phyloP scores from a whole-genome alignment of 257 asterid genomes.

The Scutellaria minor region DNA sequence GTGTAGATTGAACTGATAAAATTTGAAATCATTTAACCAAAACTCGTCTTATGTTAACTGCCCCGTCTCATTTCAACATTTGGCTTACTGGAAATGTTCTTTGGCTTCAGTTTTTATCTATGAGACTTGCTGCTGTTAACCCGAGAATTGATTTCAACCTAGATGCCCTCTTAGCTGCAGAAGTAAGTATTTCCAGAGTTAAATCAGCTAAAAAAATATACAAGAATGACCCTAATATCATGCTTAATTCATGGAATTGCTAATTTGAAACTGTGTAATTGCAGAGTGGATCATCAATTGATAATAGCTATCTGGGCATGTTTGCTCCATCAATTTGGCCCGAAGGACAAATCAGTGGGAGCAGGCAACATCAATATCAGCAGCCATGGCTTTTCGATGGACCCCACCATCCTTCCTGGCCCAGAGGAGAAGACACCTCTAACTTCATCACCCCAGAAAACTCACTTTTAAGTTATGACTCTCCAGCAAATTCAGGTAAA shows the following conservation, averaged over 20 bases:
- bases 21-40: background rate
- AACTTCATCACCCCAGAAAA: slow-evolving; percentile 63
- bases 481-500: slow-evolving; percentile 79
- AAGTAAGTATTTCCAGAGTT: slow-evolving; percentile 56
- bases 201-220: background rate
- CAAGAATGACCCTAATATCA: background rate
- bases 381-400: slow-evolving; percentile 68
- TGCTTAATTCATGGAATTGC: background rate
- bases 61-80: slow-evolving; percentile 12
- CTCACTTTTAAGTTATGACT: slow-evolving; percentile 66
- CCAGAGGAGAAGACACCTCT: slow-evolving; percentile 53
- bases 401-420: slow-evolving; percentile 62
- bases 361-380: slow-evolving; percentile 65
- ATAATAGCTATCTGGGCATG: slow-evolving; percentile 56
- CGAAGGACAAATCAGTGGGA: slow-evolving; percentile 60
- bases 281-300: slow-evolving; percentile 62
- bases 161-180: slow-evolving; percentile 65
- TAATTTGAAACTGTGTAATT: slow-evolving; percentile 12
- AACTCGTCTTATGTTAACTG: background rate
- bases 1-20: slow-evolving; percentile 7
- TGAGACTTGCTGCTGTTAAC: slow-evolving; percentile 91
- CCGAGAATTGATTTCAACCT: slow-evolving; percentile 76
- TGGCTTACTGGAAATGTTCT: slow-evolving; percentile 31
- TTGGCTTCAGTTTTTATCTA: slow-evolving; percentile 72
- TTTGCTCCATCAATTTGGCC: slow-evolving; percentile 61